A percentile compares a stretch with the other conserved stretches of the same genome.
These are phyloP conservation scores for Globisporangium spinosum DNA, from an alignment of 352 stramenopile species.

Conservation along the genomic window DNA sequence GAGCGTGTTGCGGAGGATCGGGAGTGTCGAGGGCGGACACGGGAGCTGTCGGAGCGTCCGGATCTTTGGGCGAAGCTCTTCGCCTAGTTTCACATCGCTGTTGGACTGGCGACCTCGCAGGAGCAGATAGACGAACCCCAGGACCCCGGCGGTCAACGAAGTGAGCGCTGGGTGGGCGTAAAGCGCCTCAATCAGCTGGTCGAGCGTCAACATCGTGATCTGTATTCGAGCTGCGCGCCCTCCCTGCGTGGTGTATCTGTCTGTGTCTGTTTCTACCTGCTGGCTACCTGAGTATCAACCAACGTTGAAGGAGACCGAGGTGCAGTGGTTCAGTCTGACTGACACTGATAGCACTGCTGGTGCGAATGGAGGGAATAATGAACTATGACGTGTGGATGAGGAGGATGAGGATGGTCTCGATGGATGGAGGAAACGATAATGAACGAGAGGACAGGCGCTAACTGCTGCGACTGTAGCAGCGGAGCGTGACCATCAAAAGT, in stretches of 20 bases:
- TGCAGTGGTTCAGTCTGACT: too few species aligned
- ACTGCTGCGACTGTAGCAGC: too few species aligned
- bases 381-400: too few species aligned
- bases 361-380: too few species aligned
- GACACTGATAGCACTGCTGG: too few species aligned
- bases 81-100: neutral
- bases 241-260: neutral
- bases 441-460: too few species aligned
- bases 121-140: neutral
- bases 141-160: neutral
- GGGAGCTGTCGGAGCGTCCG: constrained; percentile 30
- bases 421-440: too few species aligned
- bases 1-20: constrained; percentile 52
- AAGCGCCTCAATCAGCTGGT: neutral
- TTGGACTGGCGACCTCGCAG: neutral
- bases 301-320: too few species aligned
- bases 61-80: neutral
- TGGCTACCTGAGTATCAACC: too few species aligned
- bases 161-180: neutral
- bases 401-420: too few species aligned
- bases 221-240: too few species aligned
- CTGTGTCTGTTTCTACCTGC: neutral
- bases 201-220: neutral
- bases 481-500: too few species aligned
- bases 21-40: constrained; percentile 35